Percentiles rank a stretch among this genome's conserved stretches.
phyloP scores from a whole-genome alignment of 1,284 basidiomycete genomes.

The Meira miltonrushii region DNA sequence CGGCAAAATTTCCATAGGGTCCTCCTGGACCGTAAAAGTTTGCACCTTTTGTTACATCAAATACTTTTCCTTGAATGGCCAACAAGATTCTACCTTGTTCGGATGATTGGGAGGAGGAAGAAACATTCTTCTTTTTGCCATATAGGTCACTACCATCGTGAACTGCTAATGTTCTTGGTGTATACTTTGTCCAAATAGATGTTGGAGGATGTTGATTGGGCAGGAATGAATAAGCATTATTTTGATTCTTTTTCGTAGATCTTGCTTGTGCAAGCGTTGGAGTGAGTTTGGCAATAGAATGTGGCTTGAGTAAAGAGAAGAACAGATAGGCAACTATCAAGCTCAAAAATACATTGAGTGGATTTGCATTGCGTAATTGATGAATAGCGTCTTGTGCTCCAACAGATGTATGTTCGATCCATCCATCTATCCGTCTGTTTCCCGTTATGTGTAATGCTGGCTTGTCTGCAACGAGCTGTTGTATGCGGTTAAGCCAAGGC shows the following conservation, averaged over 20 bases:
- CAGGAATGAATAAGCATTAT: constrained; percentile 35
- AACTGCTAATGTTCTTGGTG: constrained; percentile 44
- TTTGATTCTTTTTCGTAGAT: constrained; percentile 17
- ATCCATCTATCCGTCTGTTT: too few species aligned
- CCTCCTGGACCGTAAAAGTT: constrained; percentile 92
- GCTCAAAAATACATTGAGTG: constrained; percentile 35
- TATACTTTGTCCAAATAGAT: constrained; percentile 41
- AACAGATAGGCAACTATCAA: constrained; percentile 26
- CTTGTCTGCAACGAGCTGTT: too few species aligned
- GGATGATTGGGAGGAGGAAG: background rate
- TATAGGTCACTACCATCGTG: constrained; percentile 29
- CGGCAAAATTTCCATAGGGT: constrained; percentile 95
- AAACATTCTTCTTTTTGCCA: background rate
- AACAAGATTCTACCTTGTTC: constrained; percentile 64
- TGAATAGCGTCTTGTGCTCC: constrained; percentile 17
- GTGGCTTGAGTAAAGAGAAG: constrained; percentile 29
- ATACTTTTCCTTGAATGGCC: constrained; percentile 79
- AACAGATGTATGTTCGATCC: background rate
- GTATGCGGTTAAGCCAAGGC: too few species aligned
- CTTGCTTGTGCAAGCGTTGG: constrained; percentile 21
- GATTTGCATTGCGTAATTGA: constrained; percentile 18
- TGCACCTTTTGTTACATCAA: constrained; percentile 80
- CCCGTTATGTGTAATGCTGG: too few species aligned
- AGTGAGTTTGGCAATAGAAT: constrained; percentile 21
- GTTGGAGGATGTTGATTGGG: constrained; percentile 37